Base-by-base conservation (phyloP, 2,329 filamentous ascomycete genomes). In the Diaporthe aspalathi region DNA sequence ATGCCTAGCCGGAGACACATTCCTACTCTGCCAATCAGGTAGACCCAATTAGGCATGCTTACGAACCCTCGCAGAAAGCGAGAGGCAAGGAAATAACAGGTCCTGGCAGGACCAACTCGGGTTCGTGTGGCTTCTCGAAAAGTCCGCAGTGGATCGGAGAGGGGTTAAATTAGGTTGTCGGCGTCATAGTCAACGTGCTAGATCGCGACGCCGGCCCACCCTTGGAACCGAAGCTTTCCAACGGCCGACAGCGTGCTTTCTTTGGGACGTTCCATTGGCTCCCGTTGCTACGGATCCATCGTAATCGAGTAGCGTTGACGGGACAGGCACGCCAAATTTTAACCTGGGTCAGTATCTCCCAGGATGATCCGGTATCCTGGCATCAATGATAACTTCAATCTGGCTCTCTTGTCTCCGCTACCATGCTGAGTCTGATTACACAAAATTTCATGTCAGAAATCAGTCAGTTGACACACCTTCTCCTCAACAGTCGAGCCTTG, bases 21-120 rank as follows among this genome's bases (percentile, higher is more conserved):
- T 47, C 40, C 24, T 22, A 27, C 43, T 63, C 22, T 24, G 9
- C 57, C 57, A 63, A 63, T 63, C 57, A 63, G 17, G 11, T 11
- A 32, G 57, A n/a, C 27, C 17, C 57, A 43, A 63, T 63, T 63
- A 63, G 40, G 43, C 57, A 63, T 63, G 57, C 38, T 29, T 45
- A 38, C 38, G n/a, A n/a, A 5, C 14, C 20, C 9, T 62, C 5
- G 24, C 27, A 47, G 40, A 24, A 47, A 29, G 57, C 40, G 20
- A 32, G 5, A 20, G 40, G 40, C 40, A 27, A 22, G 27, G 40
- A n/a, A 4, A 6, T 16, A 40, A 62, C 40, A 24, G 32, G 40
- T 20, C 24, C 38, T 29, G 17, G 40, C 8, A 62, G 11, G 8
- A 22, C 47, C 27, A 40, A 43, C 22, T 24, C 32, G 43, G 40